Conservation (phyloP, 805 yeast species). For the Nakazawaea anatomiae region DNA sequence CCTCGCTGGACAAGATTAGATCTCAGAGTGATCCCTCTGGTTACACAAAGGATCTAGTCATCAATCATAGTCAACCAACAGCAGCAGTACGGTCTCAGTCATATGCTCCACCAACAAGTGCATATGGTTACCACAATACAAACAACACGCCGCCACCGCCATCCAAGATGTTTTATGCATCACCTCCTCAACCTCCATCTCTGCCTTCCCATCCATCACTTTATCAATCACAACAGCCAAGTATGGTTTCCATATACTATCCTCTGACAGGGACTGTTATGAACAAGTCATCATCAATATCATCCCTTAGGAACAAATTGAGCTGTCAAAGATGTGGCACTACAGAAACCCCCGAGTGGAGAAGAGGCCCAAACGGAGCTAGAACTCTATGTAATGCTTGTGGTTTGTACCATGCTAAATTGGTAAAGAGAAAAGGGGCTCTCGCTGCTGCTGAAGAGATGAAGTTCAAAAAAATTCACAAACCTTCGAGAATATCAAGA, state of each 20-base stretch:
- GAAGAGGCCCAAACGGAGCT: constrained; percentile 76
- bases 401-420: constrained; percentile 69
- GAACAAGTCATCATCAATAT: not conserved
- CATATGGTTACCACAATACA: not conserved
- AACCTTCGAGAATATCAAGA: not conserved
- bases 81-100: not conserved
- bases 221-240: not conserved
- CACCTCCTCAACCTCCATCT: not conserved
- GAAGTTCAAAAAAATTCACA: constrained; percentile 14
- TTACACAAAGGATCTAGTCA: not conserved
- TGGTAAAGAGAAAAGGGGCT: constrained; percentile 54
- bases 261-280: not conserved
- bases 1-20: not conserved
- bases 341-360: constrained; percentile 74
- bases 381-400: constrained; percentile 80
- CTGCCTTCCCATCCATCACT: not conserved
- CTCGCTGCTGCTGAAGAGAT: constrained; percentile 44
- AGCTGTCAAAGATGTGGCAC: constrained; percentile 34
- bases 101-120: not conserved
- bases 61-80: not conserved
- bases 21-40: constrained; percentile 2
- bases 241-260: not conserved
- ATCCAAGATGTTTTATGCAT: not conserved
- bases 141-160: not conserved
- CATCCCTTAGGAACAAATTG: constrained; percentile 1